phyloP scores from a whole-genome alignment of 331 rosid genomes.

The Spiraea crenata region DNA sequence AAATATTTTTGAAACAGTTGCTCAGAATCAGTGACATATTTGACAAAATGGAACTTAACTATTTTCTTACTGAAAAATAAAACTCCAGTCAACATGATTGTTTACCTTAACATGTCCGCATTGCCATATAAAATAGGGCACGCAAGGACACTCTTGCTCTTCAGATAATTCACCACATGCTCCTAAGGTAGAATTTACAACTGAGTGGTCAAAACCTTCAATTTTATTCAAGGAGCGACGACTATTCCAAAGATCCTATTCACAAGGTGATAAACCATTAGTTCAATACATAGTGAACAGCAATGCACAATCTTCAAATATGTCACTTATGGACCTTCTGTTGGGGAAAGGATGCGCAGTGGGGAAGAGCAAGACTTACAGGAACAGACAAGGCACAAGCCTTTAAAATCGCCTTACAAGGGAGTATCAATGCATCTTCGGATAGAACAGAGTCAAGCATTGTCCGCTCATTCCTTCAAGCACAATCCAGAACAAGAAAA shows the following conservation, averaged over 20 bases:
- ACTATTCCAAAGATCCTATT: slow-evolving; percentile 88
- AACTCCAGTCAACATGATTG: not conserved
- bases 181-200: slow-evolving; percentile 64
- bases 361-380: slow-evolving; percentile 46
- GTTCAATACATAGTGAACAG: not conserved
- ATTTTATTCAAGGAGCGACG: slow-evolving; percentile 58
- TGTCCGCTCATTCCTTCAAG: slow-evolving; percentile 70
- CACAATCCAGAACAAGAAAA: slow-evolving; percentile 17
- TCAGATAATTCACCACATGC: slow-evolving; percentile 65
- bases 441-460: slow-evolving; percentile 56
- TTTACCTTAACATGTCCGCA: slow-evolving; percentile 71
- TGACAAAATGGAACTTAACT: slow-evolving; percentile 14
- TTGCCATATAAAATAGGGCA: slow-evolving; percentile 75
- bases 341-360: not conserved
- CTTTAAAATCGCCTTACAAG: slow-evolving; percentile 69
- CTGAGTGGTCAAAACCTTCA: slow-evolving; percentile 83
- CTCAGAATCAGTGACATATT: slow-evolving; percentile 10
- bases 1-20: slow-evolving; percentile 23
- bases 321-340: not conserved
- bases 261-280: not conserved
- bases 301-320: not conserved
- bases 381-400: slow-evolving; percentile 85
- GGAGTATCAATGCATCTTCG: slow-evolving; percentile 65
- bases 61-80: slow-evolving; percentile 1
- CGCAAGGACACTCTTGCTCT: slow-evolving; percentile 60